Base-by-base conservation (phyloP, 371 early-diverging fungal species). In the Choanephora cucurbitarum region DNA sequence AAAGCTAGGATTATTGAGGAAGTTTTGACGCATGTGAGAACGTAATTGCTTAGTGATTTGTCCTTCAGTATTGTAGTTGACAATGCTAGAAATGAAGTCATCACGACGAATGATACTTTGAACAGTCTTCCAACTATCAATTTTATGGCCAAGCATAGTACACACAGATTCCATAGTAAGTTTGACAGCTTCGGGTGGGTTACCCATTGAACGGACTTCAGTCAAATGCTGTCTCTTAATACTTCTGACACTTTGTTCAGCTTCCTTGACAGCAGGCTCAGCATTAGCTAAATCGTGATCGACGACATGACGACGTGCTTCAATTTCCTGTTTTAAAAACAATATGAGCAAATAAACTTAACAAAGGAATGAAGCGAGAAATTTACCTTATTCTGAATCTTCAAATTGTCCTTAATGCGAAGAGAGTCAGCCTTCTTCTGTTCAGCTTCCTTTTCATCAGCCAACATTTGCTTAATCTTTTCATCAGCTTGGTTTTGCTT, bases 121-220 rank as follows among this genome's bases (percentile, higher is more conserved):
- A 3, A 98, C 92, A 10, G 85, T 73, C 75, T 91, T 92, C 94
- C 93, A 92, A 55, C 84, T 82, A 10, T 92, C 90, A 57, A 89
- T 77, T 59, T 87, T 88, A 72, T 92, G 86, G 8, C 98, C 98
- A 9, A 99, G 80, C 60, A 99, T 70, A 13, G 85, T 90, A 78
- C 99, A 99, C 5, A 99, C 98, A 45, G 96, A 88, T 60, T 99
- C 99, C 91, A 99, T 93, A 15, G 98, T 94, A 61, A 97, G 72
- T 66, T 97, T 97, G 60, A 99, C 97, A 6, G 92, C 91, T 60
- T 85, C 89, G 3, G 99, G 99, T 53, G 99, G 99, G 59, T 95
- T 99, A 49, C 87, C 89, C 99, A 99, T 99, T 0, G 93, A 69
- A 66, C 99, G 90, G 5, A 99, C 95, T 83, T 99, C 99, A n/a